Conservation (phyloP, 805 yeast species). For the Sugiyamaella smithiae region DNA sequence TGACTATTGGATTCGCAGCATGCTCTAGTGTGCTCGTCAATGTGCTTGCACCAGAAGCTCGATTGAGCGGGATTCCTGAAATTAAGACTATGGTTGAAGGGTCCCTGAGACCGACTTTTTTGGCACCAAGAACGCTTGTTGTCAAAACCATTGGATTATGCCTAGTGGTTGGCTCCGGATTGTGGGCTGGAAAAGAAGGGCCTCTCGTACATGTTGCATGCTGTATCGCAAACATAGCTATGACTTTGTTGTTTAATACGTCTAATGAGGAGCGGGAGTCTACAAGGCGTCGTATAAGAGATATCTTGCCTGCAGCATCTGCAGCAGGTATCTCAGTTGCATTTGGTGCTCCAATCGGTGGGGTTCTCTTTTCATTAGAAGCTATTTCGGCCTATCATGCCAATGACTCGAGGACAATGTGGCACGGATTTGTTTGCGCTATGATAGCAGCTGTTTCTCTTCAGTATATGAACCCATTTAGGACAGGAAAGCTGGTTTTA, state of each 20-base stretch:
- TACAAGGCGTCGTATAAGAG: conserved; percentile 40
- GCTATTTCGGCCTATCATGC: conserved; percentile 57
- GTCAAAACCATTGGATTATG: conserved; percentile 58
- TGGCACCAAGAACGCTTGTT: conserved; percentile 51
- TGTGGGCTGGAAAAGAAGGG: conserved; percentile 86
- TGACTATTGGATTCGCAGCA: conserved; percentile 41
- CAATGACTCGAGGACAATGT: conserved; percentile 58
- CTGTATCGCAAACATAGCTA: conserved; percentile 47
- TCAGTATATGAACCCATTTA: conserved; percentile 49
- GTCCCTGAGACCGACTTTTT: conserved; percentile 49
- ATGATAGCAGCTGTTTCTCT: conserved; percentile 66
- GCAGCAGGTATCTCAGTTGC: conserved; percentile 86
- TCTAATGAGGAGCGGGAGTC: conserved; percentile 26
- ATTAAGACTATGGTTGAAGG: conserved; percentile 69
- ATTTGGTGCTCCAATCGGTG: conserved; percentile 85
- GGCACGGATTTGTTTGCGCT: conserved; percentile 82
- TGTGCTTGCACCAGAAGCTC: conserved; percentile 38
- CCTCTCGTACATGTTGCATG: conserved; percentile 80
- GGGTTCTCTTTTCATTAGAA: conserved; percentile 75
- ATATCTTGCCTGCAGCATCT: conserved; percentile 66
- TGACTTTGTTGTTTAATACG: conserved; percentile 20
- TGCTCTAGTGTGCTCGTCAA: conserved; percentile 37
- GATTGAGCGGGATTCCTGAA: conserved; percentile 70
- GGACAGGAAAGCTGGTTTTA: conserved; percentile 52
- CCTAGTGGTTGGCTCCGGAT: conserved; percentile 68